A percentile compares a stretch with the other conserved stretches of the same genome.
phyloP scores from a whole-genome alignment of 1,284 basidiomycete species.

The Puccinia horiana region DNA sequence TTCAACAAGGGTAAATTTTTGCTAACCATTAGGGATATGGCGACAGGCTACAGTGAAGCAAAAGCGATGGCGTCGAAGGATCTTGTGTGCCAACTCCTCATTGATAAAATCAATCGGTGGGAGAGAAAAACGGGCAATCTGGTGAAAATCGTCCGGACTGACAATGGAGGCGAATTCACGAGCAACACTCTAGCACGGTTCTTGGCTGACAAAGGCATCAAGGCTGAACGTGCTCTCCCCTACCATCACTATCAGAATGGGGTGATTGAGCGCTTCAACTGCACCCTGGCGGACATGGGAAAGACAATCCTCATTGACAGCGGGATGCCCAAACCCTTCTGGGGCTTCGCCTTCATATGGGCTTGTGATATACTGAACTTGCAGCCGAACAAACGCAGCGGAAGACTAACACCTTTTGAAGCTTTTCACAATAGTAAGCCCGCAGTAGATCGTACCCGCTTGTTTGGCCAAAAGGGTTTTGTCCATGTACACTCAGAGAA shows the following conservation, averaged over 20 bases:
- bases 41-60: not conserved
- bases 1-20: not conserved
- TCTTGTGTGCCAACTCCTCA: not conserved
- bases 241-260: slow-evolving; percentile 8
- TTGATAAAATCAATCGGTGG: not conserved
- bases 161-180: not conserved
- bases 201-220: not conserved
- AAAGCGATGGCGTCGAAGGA: not conserved
- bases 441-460: not conserved
- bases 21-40: not conserved
- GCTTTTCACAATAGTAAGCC: not conserved
- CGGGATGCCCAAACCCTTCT: not conserved
- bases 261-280: not conserved
- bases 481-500: not conserved
- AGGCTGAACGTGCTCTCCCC: not conserved
- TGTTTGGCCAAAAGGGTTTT: not conserved
- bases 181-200: not conserved
- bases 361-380: not conserved
- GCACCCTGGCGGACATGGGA: not conserved
- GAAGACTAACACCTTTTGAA: not conserved
- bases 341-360: not conserved
- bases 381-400: not conserved
- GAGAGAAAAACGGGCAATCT: not conserved
- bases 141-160: not conserved
- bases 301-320: not conserved